Conservation (phyloP, 2,329 filamentous ascomycete species). For the Phialophora macrospora region DNA sequence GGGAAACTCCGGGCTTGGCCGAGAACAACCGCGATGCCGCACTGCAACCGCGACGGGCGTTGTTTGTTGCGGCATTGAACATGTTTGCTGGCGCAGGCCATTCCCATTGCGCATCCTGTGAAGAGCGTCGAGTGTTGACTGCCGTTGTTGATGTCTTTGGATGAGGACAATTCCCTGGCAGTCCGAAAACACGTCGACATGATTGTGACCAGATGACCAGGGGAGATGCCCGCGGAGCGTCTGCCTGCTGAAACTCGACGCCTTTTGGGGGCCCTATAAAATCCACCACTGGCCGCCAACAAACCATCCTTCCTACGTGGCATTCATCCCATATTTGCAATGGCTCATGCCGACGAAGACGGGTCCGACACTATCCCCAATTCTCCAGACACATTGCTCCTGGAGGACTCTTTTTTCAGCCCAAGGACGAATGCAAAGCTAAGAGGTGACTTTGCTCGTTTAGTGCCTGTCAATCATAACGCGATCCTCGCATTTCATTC, state of each 20-base stretch:
- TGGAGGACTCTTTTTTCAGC: conserved; percentile 21
- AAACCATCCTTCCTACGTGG: conserved; percentile 4
- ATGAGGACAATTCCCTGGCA: neutral
- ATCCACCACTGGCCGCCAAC: neutral
- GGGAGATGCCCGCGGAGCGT: conserved; percentile 1
- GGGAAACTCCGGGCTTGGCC: conserved; percentile 19
- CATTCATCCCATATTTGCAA: conserved; percentile 8
- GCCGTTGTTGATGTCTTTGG: neutral
- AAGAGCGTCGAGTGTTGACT: neutral
- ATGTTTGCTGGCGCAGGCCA: neutral
- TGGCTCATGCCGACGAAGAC: conserved; percentile 13
- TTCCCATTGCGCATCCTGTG: neutral
- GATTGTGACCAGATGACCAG: conserved; percentile 10
- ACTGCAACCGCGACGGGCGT: neutral
- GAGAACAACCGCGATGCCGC: conserved; percentile 10
- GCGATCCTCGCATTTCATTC: conserved; percentile 26
- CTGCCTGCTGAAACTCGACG: conserved; percentile 19
- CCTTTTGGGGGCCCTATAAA: conserved; percentile 21
- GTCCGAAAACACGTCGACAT: conserved; percentile 8
- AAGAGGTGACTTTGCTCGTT: conserved; percentile 23
- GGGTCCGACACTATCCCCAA: conserved; percentile 14
- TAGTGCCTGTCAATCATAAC: conserved; percentile 25
- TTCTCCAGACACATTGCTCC: conserved; percentile 18
- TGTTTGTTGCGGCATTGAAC: conserved; percentile 3
- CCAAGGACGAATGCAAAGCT: conserved; percentile 21